Evolutionary conservation across 305 asterid species (phyloP), one percentile per base, ranked within the genome.

Genomic region (Solanum hybrid): DNA sequence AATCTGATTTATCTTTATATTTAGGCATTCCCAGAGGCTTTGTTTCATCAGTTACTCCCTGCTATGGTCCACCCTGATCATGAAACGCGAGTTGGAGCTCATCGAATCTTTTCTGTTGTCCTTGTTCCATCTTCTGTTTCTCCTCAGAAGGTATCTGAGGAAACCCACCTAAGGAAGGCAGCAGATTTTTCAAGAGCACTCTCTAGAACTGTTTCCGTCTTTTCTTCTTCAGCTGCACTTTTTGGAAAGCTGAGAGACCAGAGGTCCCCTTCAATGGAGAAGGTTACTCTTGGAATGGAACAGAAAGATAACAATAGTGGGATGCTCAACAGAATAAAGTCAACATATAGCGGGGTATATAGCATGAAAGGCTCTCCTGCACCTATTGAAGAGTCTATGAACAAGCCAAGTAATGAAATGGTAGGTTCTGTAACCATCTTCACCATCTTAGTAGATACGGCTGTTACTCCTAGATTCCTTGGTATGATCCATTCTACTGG

Each of bases 21-120:
- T 87, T 92, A 96, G 99, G 98, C 98, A 92, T 98, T 98, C 92
- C 99, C 99, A 1, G 99, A 98, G 93, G 94, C 99, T 86, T 93
- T 98, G 87, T 98, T 98, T 94, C 99, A 97, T 93, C 99, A 98
- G 93, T 91, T 98, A 84, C 95, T 98, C 90, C 97, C 96, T 84
- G 99, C 98, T 35, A 98, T 98, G 99, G 94, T 94, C 91, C 99
- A 97, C 94, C 98, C 96, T 16, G 99, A 98, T 92, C 95, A 94
- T 40, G 99, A 97, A 90, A 98, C 99, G 13, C 94, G 99, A 86
- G 90, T 98, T 46, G 99, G 98, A 90, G 99, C 99, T 91, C 99
- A 98, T 90, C 95, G 94, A 79, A 95, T 98, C 91, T 98, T 97
- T 93, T 95, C 99, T 22, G 99, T 97, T 79, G 99, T 98, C 81